Percentiles rank a stretch among this genome's conserved stretches.
phyloP scores from a whole-genome alignment of 1,284 basidiomycete genomes.

The Schizophyllum amplum region DNA sequence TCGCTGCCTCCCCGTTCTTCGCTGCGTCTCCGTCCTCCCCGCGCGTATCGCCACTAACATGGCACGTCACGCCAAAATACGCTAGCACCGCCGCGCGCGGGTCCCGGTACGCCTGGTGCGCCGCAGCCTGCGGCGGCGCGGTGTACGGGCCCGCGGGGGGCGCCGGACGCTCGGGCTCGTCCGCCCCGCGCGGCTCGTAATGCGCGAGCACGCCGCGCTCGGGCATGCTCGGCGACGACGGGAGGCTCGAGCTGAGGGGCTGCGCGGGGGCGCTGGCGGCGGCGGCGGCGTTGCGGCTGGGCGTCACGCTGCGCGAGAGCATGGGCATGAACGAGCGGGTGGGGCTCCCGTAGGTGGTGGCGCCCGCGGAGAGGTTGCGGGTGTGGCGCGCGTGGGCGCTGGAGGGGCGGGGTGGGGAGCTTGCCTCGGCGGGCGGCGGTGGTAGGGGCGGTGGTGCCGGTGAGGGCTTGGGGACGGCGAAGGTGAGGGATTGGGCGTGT shows the following conservation, averaged over 20 bases:
- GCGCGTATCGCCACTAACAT: background rate
- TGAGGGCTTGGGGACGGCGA: conserved; percentile 15
- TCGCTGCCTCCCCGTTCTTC: background rate
- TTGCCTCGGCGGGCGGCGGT: background rate
- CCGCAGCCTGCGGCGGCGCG: conserved; percentile 37
- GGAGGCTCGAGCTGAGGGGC: conserved; percentile 2
- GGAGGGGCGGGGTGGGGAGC: background rate
- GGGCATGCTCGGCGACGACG: background rate
- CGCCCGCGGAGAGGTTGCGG: background rate
- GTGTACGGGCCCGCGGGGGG: conserved; percentile 16
- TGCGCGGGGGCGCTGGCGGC: conserved; percentile 8
- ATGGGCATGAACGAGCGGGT: background rate
- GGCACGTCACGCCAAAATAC: conserved; percentile 79
- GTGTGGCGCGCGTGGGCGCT: background rate
- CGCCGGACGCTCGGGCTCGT: conserved; percentile 10
- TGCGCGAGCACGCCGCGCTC: background rate
- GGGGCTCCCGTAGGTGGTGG: background rate
- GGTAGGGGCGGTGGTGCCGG: background rate
- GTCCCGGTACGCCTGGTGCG: conserved; percentile 66
- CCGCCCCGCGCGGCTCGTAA: background rate
- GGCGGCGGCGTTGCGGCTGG: conserved; percentile 10
- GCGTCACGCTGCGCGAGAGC: background rate
- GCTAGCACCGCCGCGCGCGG: conserved; percentile 60
- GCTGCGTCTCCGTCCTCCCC: background rate
- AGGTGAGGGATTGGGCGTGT: conserved; percentile 14